A percentile compares a stretch with the other conserved stretches of the same genome.
These are phyloP conservation scores for Xylaria scruposa DNA, from an alignment of 495 filamentous ascomycete species.

Conservation along the genomic window DNA sequence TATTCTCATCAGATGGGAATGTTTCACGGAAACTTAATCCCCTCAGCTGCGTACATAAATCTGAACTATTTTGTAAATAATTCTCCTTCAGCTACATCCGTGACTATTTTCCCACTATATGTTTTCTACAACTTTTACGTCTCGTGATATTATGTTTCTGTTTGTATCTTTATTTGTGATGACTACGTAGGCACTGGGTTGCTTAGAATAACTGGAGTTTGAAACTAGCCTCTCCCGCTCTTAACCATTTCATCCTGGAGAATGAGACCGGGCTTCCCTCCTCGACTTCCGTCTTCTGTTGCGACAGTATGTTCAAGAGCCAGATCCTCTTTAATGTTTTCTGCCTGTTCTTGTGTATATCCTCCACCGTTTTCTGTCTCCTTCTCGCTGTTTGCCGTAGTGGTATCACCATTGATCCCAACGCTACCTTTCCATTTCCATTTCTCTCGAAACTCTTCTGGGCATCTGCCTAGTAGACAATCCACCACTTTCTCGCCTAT, in stretches of 20 bases:
- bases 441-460: slow-evolving; percentile 63
- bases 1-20: slow-evolving; percentile 29
- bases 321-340: not conserved
- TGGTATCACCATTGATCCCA: slow-evolving; percentile 26
- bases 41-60: not conserved
- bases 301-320: slow-evolving; percentile 38
- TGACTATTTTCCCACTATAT: not conserved
- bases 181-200: not conserved
- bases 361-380: not conserved
- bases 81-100: not conserved
- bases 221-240: slow-evolving; percentile 17
- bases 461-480: slow-evolving; percentile 63
- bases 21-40: not conserved
- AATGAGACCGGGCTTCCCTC: slow-evolving; percentile 61
- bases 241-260: slow-evolving; percentile 60
- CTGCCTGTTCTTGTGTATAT: not conserved
- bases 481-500: slow-evolving; percentile 80
- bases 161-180: not conserved
- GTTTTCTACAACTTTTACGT: not conserved
- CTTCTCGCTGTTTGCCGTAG: slow-evolving; percentile 47
- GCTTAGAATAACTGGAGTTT: not conserved
- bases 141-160: too few species aligned
- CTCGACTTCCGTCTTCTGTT: slow-evolving; percentile 72
- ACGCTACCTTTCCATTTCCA: slow-evolving; percentile 68
- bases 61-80: not conserved